Evolutionary conservation across 305 asterid genomes (phyloP).

Genomic region (Fraxinus sp.): DNA sequence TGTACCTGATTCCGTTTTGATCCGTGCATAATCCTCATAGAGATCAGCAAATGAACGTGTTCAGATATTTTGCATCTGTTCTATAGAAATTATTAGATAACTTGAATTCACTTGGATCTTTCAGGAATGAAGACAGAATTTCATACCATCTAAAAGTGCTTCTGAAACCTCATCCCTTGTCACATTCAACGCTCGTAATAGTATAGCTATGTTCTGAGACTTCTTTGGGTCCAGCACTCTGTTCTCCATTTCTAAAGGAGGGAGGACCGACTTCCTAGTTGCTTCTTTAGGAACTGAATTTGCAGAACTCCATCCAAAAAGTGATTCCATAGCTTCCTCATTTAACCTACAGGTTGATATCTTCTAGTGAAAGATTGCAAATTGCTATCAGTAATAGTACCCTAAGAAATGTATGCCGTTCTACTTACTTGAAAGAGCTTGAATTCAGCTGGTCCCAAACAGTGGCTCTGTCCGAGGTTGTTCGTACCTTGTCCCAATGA

Average conservation of each 20-base stretch:
- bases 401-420: background rate
- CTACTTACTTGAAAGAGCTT: slow-evolving; percentile 81
- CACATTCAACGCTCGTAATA: slow-evolving; percentile 86
- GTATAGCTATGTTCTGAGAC: slow-evolving; percentile 91
- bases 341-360: slow-evolving; percentile 50
- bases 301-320: slow-evolving; percentile 68
- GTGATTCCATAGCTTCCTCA: slow-evolving; percentile 92
- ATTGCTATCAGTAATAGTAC: background rate
- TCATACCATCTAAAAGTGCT: slow-evolving; percentile 80
- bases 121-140: slow-evolving; percentile 6
- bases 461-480: slow-evolving; percentile 81
- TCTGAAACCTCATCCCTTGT: slow-evolving; percentile 86
- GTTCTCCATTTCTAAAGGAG: slow-evolving; percentile 60
- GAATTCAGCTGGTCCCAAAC: slow-evolving; percentile 94
- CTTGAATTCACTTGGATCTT: slow-evolving; percentile 12
- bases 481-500: slow-evolving; percentile 98
- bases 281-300: slow-evolving; percentile 57
- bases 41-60: background rate
- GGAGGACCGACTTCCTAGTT: slow-evolving; percentile 41
- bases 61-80: background rate
- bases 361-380: slow-evolving; percentile 13
- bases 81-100: background rate
- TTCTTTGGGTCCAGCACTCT: slow-evolving; percentile 94
- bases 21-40: background rate
- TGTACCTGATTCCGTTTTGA: background rate